A percentile compares a stretch with the other conserved stretches of the same genome.
Evolutionary conservation across 768 basidiomycete species (phyloP).

Genomic region (Lactarius pseudohatsudake): DNA sequence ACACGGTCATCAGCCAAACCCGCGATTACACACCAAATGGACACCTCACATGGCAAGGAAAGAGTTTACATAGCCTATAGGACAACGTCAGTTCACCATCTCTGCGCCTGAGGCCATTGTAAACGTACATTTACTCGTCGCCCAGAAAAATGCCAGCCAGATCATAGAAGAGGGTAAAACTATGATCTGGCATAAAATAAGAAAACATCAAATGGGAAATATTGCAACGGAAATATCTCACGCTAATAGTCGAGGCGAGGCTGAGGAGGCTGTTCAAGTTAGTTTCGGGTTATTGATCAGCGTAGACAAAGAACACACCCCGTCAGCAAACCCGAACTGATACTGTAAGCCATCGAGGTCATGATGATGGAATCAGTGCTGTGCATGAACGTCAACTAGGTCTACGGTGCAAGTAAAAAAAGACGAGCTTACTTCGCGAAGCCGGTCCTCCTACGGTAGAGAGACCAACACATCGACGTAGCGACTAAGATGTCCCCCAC

Average conservation of each 20-base stretch:
- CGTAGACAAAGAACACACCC: conserved; percentile 24
- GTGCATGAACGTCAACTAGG: neutral
- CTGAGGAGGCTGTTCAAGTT: conserved; percentile 28
- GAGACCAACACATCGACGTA: conserved; percentile 46
- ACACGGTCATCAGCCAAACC: neutral
- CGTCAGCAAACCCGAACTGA: conserved; percentile 33
- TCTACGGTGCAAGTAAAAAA: neutral
- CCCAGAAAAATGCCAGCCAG: conserved; percentile 53
- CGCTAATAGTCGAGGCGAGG: conserved; percentile 23
- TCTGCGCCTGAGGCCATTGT: neutral
- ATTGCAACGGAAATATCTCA: conserved; percentile 2
- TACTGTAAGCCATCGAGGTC: conserved; percentile 32
- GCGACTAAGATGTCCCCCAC: conserved; percentile 52
- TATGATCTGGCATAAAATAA: conserved; percentile 21
- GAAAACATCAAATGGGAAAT: neutral
- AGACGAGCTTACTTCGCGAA: conserved; percentile 39
- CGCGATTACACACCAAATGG: neutral
- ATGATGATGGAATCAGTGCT: conserved; percentile 35
- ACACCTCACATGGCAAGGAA: conserved; percentile 47
- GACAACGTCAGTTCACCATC: conserved; percentile 4
- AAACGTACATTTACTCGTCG: conserved; percentile 49
- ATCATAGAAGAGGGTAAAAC: conserved; percentile 47
- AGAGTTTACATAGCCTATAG: conserved; percentile 53
- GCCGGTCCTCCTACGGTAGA: conserved; percentile 50
- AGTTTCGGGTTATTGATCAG: neutral